A percentile compares a stretch with the other conserved stretches of the same genome.
Conservation (phyloP, 352 stramenopile genomes). For the Phytopythium litorale region DNA sequence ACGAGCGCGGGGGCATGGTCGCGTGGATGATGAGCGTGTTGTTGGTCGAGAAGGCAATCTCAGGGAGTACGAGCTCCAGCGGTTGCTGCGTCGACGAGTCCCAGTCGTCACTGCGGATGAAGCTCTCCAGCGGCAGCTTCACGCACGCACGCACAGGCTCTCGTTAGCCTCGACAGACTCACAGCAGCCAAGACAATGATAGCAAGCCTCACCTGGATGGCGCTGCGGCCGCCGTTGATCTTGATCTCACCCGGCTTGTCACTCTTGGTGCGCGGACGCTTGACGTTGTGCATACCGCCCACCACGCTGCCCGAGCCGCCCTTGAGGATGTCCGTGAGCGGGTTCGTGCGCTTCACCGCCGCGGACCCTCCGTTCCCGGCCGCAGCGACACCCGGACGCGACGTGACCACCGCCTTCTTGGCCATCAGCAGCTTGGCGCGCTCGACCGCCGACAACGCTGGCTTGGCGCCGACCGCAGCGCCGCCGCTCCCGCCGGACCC, state of each 20-base stretch:
- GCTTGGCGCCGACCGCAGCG: constrained; percentile 14
- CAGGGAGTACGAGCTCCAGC: constrained; percentile 62
- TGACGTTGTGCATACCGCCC: constrained; percentile 50
- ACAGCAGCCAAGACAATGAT: not conserved
- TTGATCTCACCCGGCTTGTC: constrained; percentile 77
- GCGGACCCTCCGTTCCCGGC: constrained; percentile 11
- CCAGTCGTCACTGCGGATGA: constrained; percentile 74
- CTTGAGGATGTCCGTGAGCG: constrained; percentile 72
- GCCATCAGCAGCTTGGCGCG: constrained; percentile 76
- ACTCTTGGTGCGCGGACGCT: constrained; percentile 60
- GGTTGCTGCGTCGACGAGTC: constrained; percentile 55
- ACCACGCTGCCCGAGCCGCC: constrained; percentile 67
- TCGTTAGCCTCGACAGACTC: not conserved
- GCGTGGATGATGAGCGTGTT: constrained; percentile 84
- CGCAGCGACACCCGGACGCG: constrained; percentile 18
- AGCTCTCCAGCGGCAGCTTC: constrained; percentile 67
- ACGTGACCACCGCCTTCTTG: constrained; percentile 38
- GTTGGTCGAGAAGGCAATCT: constrained; percentile 78
- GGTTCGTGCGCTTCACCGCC: constrained; percentile 69
- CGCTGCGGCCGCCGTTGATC: constrained; percentile 66
- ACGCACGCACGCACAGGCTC: not conserved
- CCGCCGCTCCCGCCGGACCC: not conserved
- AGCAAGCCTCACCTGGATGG: constrained; percentile 34
- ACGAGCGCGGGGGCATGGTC: constrained; percentile 55
- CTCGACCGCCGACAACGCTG: constrained; percentile 57